Base-by-base conservation (phyloP, 164 flowering plant genomes). In the Vitis rupestris region DNA sequence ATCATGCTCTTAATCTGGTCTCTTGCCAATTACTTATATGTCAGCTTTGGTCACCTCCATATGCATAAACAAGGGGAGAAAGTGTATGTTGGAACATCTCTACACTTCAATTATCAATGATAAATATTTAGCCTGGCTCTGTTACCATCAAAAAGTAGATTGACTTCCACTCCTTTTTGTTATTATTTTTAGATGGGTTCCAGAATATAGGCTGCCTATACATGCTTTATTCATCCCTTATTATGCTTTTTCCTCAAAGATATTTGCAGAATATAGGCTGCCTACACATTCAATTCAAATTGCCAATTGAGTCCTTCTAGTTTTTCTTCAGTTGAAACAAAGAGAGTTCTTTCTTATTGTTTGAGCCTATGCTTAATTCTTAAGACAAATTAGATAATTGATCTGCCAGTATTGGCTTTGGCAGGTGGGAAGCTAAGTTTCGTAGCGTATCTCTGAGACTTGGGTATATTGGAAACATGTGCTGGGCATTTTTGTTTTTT, bases 401-500 rank as follows among this genome's bases (percentile, higher is more conserved):
- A 37, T 37, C 44, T 37, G 44, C 44, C 44, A 37, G 44, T 8
- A 37, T 6, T 37, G 44, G 4, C 44, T 50, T 63, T 56, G 72
- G 73, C 79, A 85, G 88, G 69, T 81, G 86, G 88, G 65, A 78
- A 71, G 72, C 77, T 12, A 86, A 75, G 80, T 71, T 90, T 12
- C 63, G 78, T 1, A 76, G 81, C 64, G 83, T 73, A 14, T 72
- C 88, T 1, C 56, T 87, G 56, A 75, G 81, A 64, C 80, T 86
- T 2, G 94, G 91, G 5, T 68, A 68, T 6, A 47, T 83, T 3
- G 90, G 90, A 17, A 85, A 86, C 77, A 72, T 85, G n/a, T 81
- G 88, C 57, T 66, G 74, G 68, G 86, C 87, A 5, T 85, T 90
- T 74, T 79, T 90, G 17, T 90, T 90, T 84, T 87, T 87, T 61